These are phyloP conservation scores for Benincasa hispida DNA, from an alignment of 306 rosid genomes.

Conservation along the genomic window DNA sequence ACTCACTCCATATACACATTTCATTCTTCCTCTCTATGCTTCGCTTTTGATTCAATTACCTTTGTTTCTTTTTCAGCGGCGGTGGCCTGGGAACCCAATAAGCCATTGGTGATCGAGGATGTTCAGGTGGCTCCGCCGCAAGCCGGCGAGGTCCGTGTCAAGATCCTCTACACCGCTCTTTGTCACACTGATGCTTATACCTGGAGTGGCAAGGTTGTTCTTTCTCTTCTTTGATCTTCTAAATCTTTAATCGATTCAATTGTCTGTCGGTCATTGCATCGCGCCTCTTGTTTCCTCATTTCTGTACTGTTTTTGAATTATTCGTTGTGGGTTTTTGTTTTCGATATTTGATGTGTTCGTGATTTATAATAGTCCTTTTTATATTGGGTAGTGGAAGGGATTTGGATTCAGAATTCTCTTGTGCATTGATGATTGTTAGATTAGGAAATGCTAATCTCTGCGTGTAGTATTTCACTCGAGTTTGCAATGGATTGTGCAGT, in stretches of 20 bases:
- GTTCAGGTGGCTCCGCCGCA: constrained; percentile 91
- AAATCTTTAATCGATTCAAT: not conserved
- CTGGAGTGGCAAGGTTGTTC: constrained; percentile 83
- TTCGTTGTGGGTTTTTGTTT: not conserved
- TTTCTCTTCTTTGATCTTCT: not conserved
- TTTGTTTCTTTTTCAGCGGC: constrained; percentile 32
- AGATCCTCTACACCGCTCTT: constrained; percentile 76
- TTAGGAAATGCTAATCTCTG: not conserved
- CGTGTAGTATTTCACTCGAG: not conserved
- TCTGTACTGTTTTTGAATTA: not conserved
- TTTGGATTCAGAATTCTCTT: not conserved
- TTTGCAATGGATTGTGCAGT: not conserved
- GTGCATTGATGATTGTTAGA: not conserved
- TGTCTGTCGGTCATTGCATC: not conserved
- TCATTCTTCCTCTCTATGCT: not conserved
- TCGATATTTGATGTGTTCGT: not conserved
- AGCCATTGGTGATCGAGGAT: constrained; percentile 68
- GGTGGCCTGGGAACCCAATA: constrained; percentile 99
- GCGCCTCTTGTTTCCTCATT: not conserved
- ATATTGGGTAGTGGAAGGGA: not conserved
- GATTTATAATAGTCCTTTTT: not conserved
- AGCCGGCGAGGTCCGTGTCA: constrained; percentile 72
- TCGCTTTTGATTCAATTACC: not conserved
- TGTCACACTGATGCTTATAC: constrained; percentile 93
- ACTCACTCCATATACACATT: not conserved